Conservation (phyloP, 2,329 filamentous ascomycete species). For the Microdochium trichocladiopsis region DNA sequence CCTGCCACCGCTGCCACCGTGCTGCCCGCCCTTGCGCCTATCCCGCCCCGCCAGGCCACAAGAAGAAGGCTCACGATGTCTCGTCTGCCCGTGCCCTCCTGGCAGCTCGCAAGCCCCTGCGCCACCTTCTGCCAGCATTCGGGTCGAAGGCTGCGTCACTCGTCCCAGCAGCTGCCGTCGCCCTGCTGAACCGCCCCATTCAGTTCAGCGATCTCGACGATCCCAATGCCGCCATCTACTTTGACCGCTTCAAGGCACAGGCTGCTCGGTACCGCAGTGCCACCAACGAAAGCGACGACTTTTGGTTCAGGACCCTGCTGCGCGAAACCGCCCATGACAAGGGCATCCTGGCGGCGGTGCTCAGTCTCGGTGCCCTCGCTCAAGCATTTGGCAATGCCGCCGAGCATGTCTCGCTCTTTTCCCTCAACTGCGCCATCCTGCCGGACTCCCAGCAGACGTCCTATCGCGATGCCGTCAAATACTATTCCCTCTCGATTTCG, state of each 20-base stretch:
- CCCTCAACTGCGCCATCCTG: background rate
- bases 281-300: background rate
- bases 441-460: background rate
- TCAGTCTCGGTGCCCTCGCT: background rate
- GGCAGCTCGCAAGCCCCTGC: background rate
- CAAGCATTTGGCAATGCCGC: background rate
- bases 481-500: background rate
- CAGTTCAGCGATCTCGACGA: background rate
- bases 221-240: background rate
- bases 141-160: too few relatives aligned
- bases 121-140: background rate
- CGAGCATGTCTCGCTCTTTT: background rate
- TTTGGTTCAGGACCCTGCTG: background rate
- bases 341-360: background rate
- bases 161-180: background rate
- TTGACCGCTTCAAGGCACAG: background rate
- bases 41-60: background rate
- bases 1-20: background rate
- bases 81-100: background rate
- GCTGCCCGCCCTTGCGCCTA: background rate
- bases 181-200: background rate
- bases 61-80: background rate
- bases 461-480: background rate
- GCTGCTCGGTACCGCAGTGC: background rate
- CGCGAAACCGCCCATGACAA: background rate